Base-by-base conservation (phyloP, 495 filamentous ascomycete genomes). In the Penicillium verhagenii region DNA sequence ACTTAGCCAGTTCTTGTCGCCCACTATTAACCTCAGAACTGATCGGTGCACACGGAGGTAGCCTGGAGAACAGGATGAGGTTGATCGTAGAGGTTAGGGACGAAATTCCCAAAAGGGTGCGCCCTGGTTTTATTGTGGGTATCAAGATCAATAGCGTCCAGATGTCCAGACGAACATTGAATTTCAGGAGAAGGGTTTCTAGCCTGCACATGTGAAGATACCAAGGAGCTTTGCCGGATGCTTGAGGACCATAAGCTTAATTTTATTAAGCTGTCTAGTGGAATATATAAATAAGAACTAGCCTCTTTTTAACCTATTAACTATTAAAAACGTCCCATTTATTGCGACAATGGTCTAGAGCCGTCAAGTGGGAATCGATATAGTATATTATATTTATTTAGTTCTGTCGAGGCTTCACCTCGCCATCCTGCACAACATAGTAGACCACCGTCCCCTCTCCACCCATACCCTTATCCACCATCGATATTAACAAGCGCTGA, bases 371-470 rank as follows among this genome's bases (percentile, higher is more conserved):
- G n/a, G n/a, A n/a, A n/a, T n/a, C n/a, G n/a, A n/a, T n/a, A n/a
- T n/a, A n/a, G n/a, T n/a, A n/a, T n/a, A n/a, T n/a, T n/a, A 35
- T 35, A 35, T 4, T 25, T 4, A 16, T 33, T 77, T 71, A 98
- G 69, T 98, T 98, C 67, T 97, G 94, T 53, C 95, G 77, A 3
- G 95, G 94, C 72, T 97, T 98, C 23, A 98, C 92, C 44, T 96
- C 83, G 2, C 95, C 95, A 69, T 97, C 93, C 59, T 96, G 92
- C 39, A 97, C 83, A 62, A 96, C 82, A 67, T 99, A 99, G 68
- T 96, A 97, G 4, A 93, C 90, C 19, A 97, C 82, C 2, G 94
- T 97, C 40, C 91, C 95, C 69, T 99, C 94, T 49, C 89, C 86
- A 19, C 78, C 76, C 67, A 73, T 73, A 0, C 64, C 60, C 54